Conservation (phyloP, 148 eudicot species). For the Chenopodium berlandieri region DNA sequence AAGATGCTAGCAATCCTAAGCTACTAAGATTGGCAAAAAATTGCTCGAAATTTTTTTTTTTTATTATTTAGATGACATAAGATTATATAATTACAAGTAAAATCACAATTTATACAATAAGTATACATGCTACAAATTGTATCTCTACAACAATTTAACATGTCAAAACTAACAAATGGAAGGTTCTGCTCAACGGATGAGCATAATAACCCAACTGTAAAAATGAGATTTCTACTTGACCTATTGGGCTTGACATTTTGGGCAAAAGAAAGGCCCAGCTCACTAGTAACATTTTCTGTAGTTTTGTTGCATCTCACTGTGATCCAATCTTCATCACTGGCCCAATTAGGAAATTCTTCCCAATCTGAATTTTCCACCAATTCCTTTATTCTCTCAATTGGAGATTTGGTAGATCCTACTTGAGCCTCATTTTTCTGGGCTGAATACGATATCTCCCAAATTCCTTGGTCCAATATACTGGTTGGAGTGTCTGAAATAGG, state of each 20-base stretch:
- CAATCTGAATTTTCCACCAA: conserved; percentile 29
- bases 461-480: conserved; percentile 48
- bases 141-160: neutral
- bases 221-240: neutral
- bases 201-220: neutral
- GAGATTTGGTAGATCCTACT: neutral
- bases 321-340: conserved; percentile 55
- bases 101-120: neutral
- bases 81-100: conserved; percentile 3
- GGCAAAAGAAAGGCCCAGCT: neutral
- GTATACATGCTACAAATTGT: neutral
- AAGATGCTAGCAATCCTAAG: neutral
- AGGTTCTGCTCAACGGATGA: neutral
- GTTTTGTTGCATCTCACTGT: conserved; percentile 41
- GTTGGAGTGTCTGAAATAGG: conserved; percentile 45
- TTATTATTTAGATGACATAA: neutral
- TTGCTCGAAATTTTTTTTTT: neutral
- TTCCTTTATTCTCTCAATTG: conserved; percentile 31
- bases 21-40: neutral
- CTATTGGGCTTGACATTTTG: conserved; percentile 8
- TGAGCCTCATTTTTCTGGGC: neutral
- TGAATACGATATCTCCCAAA: conserved; percentile 42
- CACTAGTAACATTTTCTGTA: neutral
- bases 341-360: conserved; percentile 8
- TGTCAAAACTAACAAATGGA: neutral